Conservation (phyloP, 2,329 filamentous ascomycete genomes). For the Niveomyces coronatus region DNA sequence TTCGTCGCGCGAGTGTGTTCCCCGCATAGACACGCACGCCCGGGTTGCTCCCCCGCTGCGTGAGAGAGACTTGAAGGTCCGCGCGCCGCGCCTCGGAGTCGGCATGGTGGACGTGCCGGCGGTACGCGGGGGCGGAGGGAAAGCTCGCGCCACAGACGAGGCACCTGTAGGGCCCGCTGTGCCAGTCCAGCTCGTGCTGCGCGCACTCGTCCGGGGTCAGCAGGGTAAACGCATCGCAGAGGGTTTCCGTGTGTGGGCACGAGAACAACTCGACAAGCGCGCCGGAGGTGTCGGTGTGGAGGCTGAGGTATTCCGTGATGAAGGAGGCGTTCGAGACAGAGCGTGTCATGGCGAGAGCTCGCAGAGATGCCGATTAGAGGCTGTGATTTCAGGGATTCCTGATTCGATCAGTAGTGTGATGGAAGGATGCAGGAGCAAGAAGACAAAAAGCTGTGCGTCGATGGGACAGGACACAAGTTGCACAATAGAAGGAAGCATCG, state of each 20-base stretch:
- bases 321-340: not conserved
- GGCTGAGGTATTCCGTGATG: not conserved
- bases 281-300: not conserved
- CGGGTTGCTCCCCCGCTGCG: too few relatives aligned
- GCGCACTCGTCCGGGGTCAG: not conserved
- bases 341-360: too few relatives aligned
- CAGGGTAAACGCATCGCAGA: constrained; percentile 4
- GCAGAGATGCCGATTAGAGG: too few relatives aligned
- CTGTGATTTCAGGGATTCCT: too few relatives aligned
- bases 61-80: not conserved
- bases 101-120: not conserved
- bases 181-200: constrained; percentile 4
- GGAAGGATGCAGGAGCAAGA: too few relatives aligned
- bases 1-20: not conserved
- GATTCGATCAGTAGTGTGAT: too few relatives aligned
- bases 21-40: not conserved
- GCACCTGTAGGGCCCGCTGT: constrained; percentile 6
- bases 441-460: too few relatives aligned
- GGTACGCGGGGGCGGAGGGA: not conserved
- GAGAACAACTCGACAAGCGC: not conserved
- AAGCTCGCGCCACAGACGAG: not conserved
- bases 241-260: not conserved
- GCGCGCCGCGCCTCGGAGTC: not conserved
- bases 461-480: too few relatives aligned
- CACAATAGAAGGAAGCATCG: too few relatives aligned